Evolutionary conservation across 2,329 filamentous ascomycete species (phyloP).

Genomic region (Cordyceps fumosorosea): DNA sequence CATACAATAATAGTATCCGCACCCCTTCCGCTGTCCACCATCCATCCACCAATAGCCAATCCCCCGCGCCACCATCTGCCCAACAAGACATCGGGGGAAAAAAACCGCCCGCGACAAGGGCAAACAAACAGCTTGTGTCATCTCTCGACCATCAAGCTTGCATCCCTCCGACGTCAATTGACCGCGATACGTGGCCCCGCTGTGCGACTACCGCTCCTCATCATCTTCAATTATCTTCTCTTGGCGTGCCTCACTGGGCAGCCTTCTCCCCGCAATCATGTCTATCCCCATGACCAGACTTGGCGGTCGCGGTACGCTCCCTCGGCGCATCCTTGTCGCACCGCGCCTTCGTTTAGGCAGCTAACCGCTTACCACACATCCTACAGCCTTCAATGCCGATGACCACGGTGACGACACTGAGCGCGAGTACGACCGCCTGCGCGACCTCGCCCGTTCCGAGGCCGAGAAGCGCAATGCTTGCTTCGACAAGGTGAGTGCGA

Average conservation of each 20-base stretch:
- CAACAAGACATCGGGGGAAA: not conserved
- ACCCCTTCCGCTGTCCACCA: not conserved
- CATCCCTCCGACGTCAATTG: not conserved
- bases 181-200: not conserved
- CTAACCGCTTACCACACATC: conserved; percentile 39
- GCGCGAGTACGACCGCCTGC: conserved; percentile 85
- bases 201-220: not conserved
- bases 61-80: not conserved
- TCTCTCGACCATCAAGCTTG: not conserved
- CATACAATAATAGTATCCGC: not conserved
- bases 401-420: conserved; percentile 58
- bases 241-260: not conserved
- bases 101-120: not conserved
- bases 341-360: not conserved
- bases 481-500: conserved; percentile 58
- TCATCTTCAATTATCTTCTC: not conserved
- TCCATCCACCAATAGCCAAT: not conserved
- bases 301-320: conserved; percentile 37
- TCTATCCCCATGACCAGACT: conserved; percentile 38
- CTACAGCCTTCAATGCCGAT: conserved; percentile 71
- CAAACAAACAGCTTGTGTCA: not conserved
- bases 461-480: conserved; percentile 70
- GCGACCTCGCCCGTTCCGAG: conserved; percentile 75
- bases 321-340: not conserved
- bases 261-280: conserved; percentile 20